Base-by-base conservation (phyloP, 2,329 filamentous ascomycete species). In the Coniochaeta hoffmannii region DNA sequence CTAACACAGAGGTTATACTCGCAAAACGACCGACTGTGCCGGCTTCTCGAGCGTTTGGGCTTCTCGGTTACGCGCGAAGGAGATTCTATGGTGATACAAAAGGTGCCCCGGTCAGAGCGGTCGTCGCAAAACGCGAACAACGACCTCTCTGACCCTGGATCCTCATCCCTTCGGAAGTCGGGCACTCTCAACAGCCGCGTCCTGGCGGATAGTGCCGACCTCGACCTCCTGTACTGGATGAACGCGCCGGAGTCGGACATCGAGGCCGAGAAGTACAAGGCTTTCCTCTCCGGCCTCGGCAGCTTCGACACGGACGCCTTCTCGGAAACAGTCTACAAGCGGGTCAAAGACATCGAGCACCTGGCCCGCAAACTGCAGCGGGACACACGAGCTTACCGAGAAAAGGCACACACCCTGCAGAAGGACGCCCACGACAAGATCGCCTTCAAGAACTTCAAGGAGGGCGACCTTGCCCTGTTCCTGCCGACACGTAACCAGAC, bases 391-490 rank as follows among this genome's bases (percentile, higher is more conserved):
- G 82, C 83, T 1, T 97, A 96, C 65, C 84, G 93, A 12, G 94
- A 97, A 61, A 92, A 92, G 66, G 88, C 90, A 9, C 89, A 95
- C 62, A 76, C 81, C 14, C 77, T 87, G 49, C 89, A 95, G 61
- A 88, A 87, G 64, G 94, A 97, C 65, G 86, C 90, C 0, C 90
- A 96, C 64, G 90, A 96, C 62, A 97, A 97, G 76, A 97, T 99
- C 66, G 92, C 94, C 2, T 97, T 94, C 68, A 87, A 88, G 58
- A 87, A 93, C 53, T 99, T 99, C 76, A 97, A 97, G 67, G 92
- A 97, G 70, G 93, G 94, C 8, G 94, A 99, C 66, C 79, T 99
- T 14, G 94, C 93, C 12, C 72, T 99, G 2, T 99, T 99, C 74
- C 74, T 99, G 38, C 94, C 94, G 0, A 99, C 94, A 0, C 82